A percentile compares a stretch with the other conserved stretches of the same genome.
Conservation (phyloP, 225 moss, liverwort and hornwort genomes). For the Bryoerythrophyllum caledonicum region DNA sequence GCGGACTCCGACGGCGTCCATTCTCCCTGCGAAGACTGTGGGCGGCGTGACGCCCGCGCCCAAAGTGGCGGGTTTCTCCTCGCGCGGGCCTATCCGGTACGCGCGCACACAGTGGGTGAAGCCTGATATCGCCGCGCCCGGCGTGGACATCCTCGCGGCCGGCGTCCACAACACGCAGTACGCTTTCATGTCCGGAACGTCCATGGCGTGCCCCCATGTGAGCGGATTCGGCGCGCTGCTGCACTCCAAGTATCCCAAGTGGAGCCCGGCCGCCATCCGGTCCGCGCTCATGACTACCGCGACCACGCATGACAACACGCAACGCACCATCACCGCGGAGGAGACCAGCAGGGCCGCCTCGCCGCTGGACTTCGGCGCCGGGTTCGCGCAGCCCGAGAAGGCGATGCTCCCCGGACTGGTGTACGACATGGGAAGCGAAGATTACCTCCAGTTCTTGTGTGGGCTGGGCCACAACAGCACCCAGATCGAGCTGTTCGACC, state of each 20-base stretch:
- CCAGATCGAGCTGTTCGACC: not conserved
- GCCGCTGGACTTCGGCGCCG: slow-evolving; percentile 22
- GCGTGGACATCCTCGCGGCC: slow-evolving; percentile 39
- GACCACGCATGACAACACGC: not conserved
- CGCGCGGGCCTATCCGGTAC: slow-evolving; percentile 22
- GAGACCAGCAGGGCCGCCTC: not conserved
- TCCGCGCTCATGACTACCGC: slow-evolving; percentile 18
- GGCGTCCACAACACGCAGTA: not conserved
- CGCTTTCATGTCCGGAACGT: slow-evolving; percentile 44
- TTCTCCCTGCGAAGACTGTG: slow-evolving; percentile 25
- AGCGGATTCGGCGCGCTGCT: slow-evolving; percentile 61
- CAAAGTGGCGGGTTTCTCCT: slow-evolving; percentile 35
- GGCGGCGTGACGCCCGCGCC: slow-evolving; percentile 27
- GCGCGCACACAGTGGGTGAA: slow-evolving; percentile 25
- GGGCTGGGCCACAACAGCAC: slow-evolving; percentile 27
- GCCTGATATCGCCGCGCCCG: slow-evolving; percentile 38
- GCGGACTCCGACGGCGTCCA: slow-evolving; percentile 17
- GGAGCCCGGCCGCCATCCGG: slow-evolving; percentile 38
- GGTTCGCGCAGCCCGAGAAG: slow-evolving; percentile 32
- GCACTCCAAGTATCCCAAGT: slow-evolving; percentile 31
- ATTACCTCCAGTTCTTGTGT: slow-evolving; percentile 50
- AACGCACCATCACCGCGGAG: not conserved
- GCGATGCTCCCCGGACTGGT: slow-evolving; percentile 36
- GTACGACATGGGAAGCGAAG: slow-evolving; percentile 9
- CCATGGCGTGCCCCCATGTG: slow-evolving; percentile 63